phyloP scores from a whole-genome alignment of 2,329 filamentous ascomycete species.

The Tolypocladium capitatum region DNA sequence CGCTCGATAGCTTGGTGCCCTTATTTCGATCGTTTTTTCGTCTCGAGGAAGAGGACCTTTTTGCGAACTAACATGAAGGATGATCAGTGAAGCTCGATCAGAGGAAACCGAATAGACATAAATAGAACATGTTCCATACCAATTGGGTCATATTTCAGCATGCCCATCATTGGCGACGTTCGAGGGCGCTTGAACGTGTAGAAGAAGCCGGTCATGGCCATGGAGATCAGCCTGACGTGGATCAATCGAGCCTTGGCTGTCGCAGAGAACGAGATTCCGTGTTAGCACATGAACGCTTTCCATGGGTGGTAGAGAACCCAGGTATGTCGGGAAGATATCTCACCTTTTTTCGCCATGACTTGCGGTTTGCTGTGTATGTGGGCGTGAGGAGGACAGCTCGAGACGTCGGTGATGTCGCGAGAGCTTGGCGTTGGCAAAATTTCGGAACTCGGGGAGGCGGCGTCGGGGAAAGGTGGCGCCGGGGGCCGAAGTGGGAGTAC shows the following conservation, averaged over 20 bases:
- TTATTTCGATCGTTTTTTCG: conserved; percentile 63
- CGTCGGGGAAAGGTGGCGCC: conserved; percentile 7
- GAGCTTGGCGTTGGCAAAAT: conserved; percentile 5
- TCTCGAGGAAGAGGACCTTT: conserved; percentile 90
- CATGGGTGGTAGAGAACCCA: neutral
- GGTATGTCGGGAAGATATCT: no score
- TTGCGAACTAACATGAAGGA: conserved; percentile 55
- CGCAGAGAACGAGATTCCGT: conserved; percentile 2
- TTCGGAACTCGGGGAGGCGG: neutral
- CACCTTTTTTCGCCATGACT: conserved; percentile 15
- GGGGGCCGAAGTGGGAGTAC: neutral
- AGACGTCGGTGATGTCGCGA: neutral
- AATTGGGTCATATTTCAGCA: conserved; percentile 98
- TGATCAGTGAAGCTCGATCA: neutral
- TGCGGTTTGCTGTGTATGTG: neutral
- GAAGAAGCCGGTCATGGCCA: conserved; percentile 98
- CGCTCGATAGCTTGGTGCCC: neutral
- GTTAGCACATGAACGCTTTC: neutral
- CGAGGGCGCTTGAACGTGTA: conserved; percentile 80
- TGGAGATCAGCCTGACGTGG: conserved; percentile 86
- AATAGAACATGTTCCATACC: conserved; percentile 36
- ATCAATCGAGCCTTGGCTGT: conserved; percentile 84
- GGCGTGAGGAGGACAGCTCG: neutral
- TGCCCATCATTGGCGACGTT: conserved; percentile 71
- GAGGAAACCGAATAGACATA: neutral